Evolutionary conservation across 768 basidiomycete species (phyloP).

Genomic region (Suillus sp.): DNA sequence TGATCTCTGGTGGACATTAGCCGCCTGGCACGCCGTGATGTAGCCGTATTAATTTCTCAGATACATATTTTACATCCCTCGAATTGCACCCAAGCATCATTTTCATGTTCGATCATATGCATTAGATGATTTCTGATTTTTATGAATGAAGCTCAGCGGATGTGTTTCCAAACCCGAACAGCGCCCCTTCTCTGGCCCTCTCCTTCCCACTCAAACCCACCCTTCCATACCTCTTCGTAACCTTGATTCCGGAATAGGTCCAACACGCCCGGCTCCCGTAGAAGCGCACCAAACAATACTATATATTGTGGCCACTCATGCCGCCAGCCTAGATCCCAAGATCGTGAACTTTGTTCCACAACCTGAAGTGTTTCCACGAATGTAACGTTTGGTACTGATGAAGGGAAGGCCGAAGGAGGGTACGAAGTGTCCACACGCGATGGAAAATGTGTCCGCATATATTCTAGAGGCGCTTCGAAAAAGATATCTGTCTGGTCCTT

Average conservation of each 20-base stretch:
- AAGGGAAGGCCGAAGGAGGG: slow-evolving; percentile 60
- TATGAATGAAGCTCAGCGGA: slow-evolving; percentile 4
- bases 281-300: slow-evolving; percentile 80
- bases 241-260: slow-evolving; percentile 51
- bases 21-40: neutral
- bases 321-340: slow-evolving; percentile 46
- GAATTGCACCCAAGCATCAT: neutral
- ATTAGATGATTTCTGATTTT: neutral
- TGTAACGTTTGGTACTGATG: slow-evolving; percentile 48
- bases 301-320: slow-evolving; percentile 85
- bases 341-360: slow-evolving; percentile 31
- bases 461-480: slow-evolving; percentile 68
- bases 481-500: slow-evolving; percentile 83
- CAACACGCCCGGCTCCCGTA: slow-evolving; percentile 53
- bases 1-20: neutral
- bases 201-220: slow-evolving; percentile 78
- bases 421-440: slow-evolving; percentile 57
- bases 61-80: neutral
- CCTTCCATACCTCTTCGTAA: slow-evolving; percentile 65
- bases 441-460: slow-evolving; percentile 73
- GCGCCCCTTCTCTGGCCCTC: slow-evolving; percentile 62
- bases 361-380: slow-evolving; percentile 24
- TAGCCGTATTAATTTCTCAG: slow-evolving; percentile 4
- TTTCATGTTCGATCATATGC: slow-evolving; percentile 1
- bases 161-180: slow-evolving; percentile 64